Base-by-base conservation (phyloP, 345 rosid species). In the Lepidium aucheri region DNA sequence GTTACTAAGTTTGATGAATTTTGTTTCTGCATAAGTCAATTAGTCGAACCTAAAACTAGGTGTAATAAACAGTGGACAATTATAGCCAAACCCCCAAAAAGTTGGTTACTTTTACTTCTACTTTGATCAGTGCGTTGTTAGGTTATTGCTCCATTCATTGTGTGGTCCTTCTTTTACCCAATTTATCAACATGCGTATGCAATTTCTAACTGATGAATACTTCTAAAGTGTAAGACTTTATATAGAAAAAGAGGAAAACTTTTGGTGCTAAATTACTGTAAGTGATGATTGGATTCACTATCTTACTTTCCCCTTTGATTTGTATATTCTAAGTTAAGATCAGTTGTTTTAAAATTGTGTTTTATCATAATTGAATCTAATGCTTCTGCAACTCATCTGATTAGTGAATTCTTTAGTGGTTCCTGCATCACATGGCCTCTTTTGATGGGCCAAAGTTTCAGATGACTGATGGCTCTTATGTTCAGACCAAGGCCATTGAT, bases 391-490 rank as follows among this genome's bases (percentile, higher is more conserved):
- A 9, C 55, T 34, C 0, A 8, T 52, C 61, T 50, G 52, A 15
- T 14, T 53, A 62, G 43, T 62, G 39, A 42, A 35, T 30, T 26
- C 18, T 7, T 3, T 36, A 46, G 67, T 16, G 13, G 13, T 42
- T 69, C 40, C 0, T 34, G 33, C 8, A 43, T 53, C 49, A 45
- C 43, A 54, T 71, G 75, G 52, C 75, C 6, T 46, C 69, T 6
- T 71, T 72, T 63, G 70, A 72, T 38, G 76, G 70, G 6, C 64
- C 76, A 57, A 65, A 72, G 54, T 72, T 63, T 50, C 2, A 63
- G 51, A 71, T 71, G 75, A 71, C 69, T 8, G 75, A 71, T 39
- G 75, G 75, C 18, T 26, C 75, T 4, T 54, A 63, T 26, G 69
- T 71, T 38, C 75, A 71, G 50, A 71, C 75, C 1, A 71, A 71